A percentile compares a stretch with the other conserved stretches of the same genome.
Evolutionary conservation across 805 yeast species (phyloP).

Genomic region (Novakomyces olei): DNA sequence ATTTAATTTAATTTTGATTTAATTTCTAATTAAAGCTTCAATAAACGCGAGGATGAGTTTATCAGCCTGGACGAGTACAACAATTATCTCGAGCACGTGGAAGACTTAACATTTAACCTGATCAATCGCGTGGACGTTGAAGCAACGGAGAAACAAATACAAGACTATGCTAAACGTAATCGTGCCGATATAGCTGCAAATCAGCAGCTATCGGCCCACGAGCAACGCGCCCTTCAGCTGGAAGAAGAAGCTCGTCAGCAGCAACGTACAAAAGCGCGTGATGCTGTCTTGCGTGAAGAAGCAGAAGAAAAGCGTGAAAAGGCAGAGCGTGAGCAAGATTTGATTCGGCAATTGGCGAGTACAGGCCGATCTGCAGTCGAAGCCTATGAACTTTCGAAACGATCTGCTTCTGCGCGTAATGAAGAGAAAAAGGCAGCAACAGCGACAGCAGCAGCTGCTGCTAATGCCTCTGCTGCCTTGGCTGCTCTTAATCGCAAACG

Average conservation of each 20-base stretch:
- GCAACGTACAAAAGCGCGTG: conserved; percentile 42
- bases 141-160: conserved; percentile 40
- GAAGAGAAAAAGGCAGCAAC: no score
- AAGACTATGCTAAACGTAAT: conserved; percentile 44
- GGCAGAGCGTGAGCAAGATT: conserved; percentile 8
- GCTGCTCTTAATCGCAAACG: no score
- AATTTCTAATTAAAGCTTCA: conserved; percentile 23
- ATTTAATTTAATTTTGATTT: no score
- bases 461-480: no score
- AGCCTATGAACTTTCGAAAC: conserved; percentile 6
- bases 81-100: conserved; percentile 62
- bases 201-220: conserved; percentile 47
- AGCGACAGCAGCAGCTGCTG: no score
- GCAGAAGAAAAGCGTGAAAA: conserved; percentile 7
- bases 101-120: conserved; percentile 55
- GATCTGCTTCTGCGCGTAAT: neutral
- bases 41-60: conserved; percentile 61
- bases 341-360: conserved; percentile 9
- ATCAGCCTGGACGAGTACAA: conserved; percentile 37
- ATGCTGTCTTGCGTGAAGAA: conserved; percentile 26
- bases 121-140: conserved; percentile 48
- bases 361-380: conserved; percentile 10
- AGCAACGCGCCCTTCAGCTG: conserved; percentile 38
- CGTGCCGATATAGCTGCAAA: conserved; percentile 55
- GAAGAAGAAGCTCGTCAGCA: conserved; percentile 44